A percentile compares a stretch with the other conserved stretches of the same genome.
Evolutionary conservation across 257 asterid genomes (phyloP).

Genomic region (Ligustrum vulgare): DNA sequence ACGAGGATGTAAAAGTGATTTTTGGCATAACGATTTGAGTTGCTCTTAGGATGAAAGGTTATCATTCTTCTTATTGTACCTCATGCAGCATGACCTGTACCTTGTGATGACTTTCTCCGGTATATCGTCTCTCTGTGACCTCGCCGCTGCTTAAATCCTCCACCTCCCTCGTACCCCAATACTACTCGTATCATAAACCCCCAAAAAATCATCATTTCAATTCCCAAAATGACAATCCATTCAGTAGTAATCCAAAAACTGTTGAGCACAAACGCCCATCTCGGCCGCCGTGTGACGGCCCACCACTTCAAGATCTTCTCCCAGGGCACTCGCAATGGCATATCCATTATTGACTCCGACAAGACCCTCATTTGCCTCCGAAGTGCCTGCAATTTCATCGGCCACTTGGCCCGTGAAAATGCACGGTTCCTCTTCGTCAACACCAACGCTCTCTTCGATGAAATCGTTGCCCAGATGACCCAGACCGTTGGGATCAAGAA

Average conservation of each 20-base stretch:
- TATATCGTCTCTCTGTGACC: background rate
- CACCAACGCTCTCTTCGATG: conserved; percentile 77
- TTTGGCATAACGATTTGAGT: too few relatives aligned
- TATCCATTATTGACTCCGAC: conserved; percentile 75
- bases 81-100: background rate
- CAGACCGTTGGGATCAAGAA: conserved; percentile 58
- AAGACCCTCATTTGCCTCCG: conserved; percentile 90
- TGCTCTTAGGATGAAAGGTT: too few relatives aligned
- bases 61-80: background rate
- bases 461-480: conserved; percentile 72
- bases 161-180: background rate
- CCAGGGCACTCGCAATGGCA: conserved; percentile 69
- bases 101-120: background rate
- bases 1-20: too few relatives aligned
- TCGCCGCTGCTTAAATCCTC: conserved; percentile 35
- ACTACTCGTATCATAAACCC: conserved; percentile 14
- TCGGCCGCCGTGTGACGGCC: conserved; percentile 80
- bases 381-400: conserved; percentile 81
- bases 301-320: conserved; percentile 93
- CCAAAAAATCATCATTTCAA: background rate
- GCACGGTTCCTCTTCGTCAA: conserved; percentile 88
- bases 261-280: conserved; percentile 76
- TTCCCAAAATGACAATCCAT: conserved; percentile 67
- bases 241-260: conserved; percentile 83
- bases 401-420: conserved; percentile 61